A percentile compares a stretch with the other conserved stretches of the same genome.
phyloP scores from a whole-genome alignment of 768 basidiomycete species.

The Boletus subparvulus region DNA sequence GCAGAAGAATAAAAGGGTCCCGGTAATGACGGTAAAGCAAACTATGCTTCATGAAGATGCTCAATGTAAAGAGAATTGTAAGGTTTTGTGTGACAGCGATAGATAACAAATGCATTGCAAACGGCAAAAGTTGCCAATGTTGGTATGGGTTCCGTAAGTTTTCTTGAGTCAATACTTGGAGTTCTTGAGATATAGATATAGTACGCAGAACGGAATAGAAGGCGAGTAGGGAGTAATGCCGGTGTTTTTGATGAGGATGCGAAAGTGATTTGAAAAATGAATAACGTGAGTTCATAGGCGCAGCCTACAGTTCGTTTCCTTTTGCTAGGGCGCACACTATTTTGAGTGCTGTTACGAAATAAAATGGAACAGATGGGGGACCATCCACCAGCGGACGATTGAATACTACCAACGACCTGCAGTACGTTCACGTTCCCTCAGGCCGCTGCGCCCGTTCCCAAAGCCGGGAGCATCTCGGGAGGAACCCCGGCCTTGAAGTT shows the following conservation, averaged over 20 bases:
- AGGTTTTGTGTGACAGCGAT: constrained; percentile 26
- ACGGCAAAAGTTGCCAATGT: constrained; percentile 25
- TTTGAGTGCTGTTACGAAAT: constrained; percentile 12
- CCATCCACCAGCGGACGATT: constrained; percentile 1
- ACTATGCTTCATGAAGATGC: constrained; percentile 27
- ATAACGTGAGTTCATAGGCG: constrained; percentile 22
- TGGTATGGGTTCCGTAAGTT: constrained; percentile 37
- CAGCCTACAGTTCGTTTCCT: constrained; percentile 22
- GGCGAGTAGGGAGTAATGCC: constrained; percentile 25
- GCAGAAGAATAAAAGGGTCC: constrained; percentile 5
- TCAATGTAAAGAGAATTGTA: constrained; percentile 27
- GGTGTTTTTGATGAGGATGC: constrained; percentile 30
- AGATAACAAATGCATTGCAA: constrained; percentile 37
- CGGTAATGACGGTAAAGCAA: constrained; percentile 20
- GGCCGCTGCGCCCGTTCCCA: constrained; percentile 64
- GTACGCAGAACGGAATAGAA: constrained; percentile 33
- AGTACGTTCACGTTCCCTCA: constrained; percentile 44
- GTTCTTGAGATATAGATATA: constrained; percentile 40
- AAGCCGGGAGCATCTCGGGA: constrained; percentile 57
- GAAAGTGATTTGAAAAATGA: constrained; percentile 9
- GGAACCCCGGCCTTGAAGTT: constrained; percentile 45
- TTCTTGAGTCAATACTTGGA: constrained; percentile 28
- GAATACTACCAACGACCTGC: constrained; percentile 27
- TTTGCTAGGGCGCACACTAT: constrained; percentile 8
- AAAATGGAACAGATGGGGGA: neutral